A percentile compares a stretch with the other conserved stretches of the same genome.
phyloP scores from a whole-genome alignment of 495 filamentous ascomycete species.

The Trypethelium eluteriae region DNA sequence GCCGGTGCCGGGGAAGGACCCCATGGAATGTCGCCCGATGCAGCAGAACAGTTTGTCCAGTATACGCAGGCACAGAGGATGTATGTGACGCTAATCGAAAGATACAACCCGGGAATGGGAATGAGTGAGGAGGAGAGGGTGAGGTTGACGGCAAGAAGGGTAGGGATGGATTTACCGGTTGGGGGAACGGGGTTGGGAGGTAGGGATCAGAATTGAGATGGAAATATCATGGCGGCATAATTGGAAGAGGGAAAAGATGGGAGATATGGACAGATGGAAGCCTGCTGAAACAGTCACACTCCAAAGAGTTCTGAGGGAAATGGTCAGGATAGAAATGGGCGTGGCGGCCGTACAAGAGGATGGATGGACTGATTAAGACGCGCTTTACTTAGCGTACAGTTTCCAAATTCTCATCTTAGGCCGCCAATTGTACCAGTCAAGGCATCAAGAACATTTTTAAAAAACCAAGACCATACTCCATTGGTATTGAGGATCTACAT shows the following conservation, averaged over 20 bases:
- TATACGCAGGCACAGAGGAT: conserved; percentile 76
- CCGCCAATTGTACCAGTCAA: too few relatives aligned
- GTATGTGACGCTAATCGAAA: conserved; percentile 71
- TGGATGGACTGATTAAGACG: background rate
- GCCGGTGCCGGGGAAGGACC: conserved; percentile 13
- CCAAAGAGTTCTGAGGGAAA: background rate
- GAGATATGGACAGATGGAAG: too few relatives aligned
- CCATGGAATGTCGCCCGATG: conserved; percentile 30
- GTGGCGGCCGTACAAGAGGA: background rate
- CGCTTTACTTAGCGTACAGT: too few relatives aligned
- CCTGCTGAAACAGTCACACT: background rate
- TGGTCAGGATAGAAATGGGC: background rate
- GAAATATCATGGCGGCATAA: background rate
- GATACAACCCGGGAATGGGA: conserved; percentile 85
- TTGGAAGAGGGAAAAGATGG: background rate
- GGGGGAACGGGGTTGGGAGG: conserved; percentile 14
- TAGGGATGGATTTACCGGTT: conserved; percentile 78
- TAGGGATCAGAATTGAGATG: background rate
- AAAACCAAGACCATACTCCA: too few relatives aligned
- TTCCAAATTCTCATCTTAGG: too few relatives aligned
- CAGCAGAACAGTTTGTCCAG: conserved; percentile 66
- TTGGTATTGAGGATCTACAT: too few relatives aligned
- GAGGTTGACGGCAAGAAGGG: conserved; percentile 71
- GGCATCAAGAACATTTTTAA: too few relatives aligned
- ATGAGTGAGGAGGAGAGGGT: conserved; percentile 82